These are phyloP conservation scores for Arbutus unedo DNA, from an alignment of 148 eudicot genomes.

Conservation along the genomic window DNA sequence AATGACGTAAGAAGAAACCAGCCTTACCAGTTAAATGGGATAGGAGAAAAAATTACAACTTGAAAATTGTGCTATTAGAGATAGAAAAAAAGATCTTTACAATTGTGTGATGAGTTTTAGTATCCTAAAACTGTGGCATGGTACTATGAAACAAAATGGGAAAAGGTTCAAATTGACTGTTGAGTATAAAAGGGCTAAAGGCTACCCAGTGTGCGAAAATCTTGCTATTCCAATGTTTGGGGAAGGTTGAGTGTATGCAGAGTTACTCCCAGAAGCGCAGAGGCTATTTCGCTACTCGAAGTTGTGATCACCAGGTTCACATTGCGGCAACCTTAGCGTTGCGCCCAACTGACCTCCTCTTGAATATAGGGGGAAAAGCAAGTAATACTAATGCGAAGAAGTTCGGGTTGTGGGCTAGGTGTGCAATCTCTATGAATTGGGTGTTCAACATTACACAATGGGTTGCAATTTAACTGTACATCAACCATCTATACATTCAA, in stretches of 20 bases:
- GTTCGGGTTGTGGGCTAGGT: background rate
- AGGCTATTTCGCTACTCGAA: too few relatives aligned
- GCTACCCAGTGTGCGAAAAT: too few relatives aligned
- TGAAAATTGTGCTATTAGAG: background rate
- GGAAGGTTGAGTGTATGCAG: too few relatives aligned
- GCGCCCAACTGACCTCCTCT: too few relatives aligned
- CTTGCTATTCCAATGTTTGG: too few relatives aligned
- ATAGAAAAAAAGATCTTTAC: background rate
- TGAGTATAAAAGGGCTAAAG: background rate
- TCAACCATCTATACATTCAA: background rate
- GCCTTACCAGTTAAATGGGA: background rate
- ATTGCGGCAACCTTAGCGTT: too few relatives aligned
- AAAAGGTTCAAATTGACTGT: background rate
- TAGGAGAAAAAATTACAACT: background rate
- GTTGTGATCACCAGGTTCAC: too few relatives aligned
- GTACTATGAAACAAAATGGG: background rate
- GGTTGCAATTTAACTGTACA: background rate
- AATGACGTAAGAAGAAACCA: background rate
- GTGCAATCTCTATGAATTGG: background rate
- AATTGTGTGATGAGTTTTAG: background rate
- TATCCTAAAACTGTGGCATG: background rate
- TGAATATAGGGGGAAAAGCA: too few relatives aligned
- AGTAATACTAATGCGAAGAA: background rate
- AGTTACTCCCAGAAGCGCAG: too few relatives aligned
- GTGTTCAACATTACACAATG: background rate